Base-by-base conservation (phyloP, 495 filamentous ascomycete species). In the Aspergillus steynii region DNA sequence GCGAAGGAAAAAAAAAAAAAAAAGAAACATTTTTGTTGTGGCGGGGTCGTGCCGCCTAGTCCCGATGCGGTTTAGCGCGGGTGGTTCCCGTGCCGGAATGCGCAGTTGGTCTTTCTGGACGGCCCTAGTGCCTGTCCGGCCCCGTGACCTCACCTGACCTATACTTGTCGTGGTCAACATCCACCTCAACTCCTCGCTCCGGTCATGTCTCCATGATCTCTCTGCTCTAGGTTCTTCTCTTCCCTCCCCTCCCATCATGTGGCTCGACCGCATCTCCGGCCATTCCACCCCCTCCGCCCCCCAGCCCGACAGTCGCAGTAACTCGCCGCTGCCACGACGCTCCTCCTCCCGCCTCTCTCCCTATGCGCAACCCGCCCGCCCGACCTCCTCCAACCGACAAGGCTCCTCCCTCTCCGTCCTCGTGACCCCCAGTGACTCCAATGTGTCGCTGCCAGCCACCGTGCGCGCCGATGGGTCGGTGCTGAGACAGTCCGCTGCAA, bases 261-360 rank as follows among this genome's bases (percentile, higher is more conserved):
- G 91, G 90, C 87, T 93, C 65, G 91, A 96, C 81, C 88, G 91
- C 68, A 87, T 94, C 61, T 87, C 89, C 56, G 87, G 85, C 68
- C 87, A 90, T 72, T 85, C 88, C 53, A 84, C 82, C 61, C 82
- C 86, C 55, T 81, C 85, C 52, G 80, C 82, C 46, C 87, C 86
- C 55, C 83, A 85, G 50, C 75, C 83, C 14, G 81, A 78, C 55
- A 86, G 82, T 70, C 85, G 90, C 66, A 79, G 87, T 31, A 86
- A 84, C 65, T 93, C 89, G 63, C 92, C 90, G 48, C 80, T 87
- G 42, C 85, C 88, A 27, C 85, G 83, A 63, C 77, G 88, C 65
- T 82, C 89, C 14, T 83, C 85, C 55, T 75, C 74, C 25, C 71
- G 72, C 55, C 67, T 75, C 25, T 70, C 74, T 15, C 74, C 71